A percentile compares a stretch with the other conserved stretches of the same genome.
phyloP scores from a whole-genome alignment of 1,139 yeast genomes.

The Geotrichum bryndzae region DNA sequence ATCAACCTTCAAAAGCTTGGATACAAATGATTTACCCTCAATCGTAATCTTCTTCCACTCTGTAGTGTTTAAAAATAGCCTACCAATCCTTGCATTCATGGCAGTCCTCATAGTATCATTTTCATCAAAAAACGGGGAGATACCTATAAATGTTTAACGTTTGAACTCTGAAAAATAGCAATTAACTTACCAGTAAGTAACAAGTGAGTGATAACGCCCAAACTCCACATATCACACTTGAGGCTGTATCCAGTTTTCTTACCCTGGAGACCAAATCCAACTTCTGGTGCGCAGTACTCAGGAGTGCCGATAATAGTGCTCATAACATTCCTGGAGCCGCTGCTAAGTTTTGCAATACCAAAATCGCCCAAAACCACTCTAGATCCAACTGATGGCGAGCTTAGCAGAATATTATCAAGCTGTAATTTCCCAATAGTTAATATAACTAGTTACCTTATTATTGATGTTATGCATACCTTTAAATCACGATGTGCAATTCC shows the following conservation, averaged over 20 bases:
- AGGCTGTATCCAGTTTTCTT: conserved; percentile 42
- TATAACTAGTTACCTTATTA: neutral
- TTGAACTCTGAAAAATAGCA: neutral
- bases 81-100: conserved; percentile 39
- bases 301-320: conserved; percentile 60
- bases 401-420: conserved; percentile 53
- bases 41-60: conserved; percentile 42
- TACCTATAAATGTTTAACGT: conserved; percentile 39
- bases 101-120: conserved; percentile 39
- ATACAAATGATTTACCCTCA: conserved; percentile 44
- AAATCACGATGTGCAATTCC: conserved; percentile 52
- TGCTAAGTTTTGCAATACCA: conserved; percentile 50
- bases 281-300: conserved; percentile 66
- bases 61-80: conserved; percentile 36
- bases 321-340: conserved; percentile 34
- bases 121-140: conserved; percentile 55
- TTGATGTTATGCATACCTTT: conserved; percentile 31
- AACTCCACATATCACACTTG: conserved; percentile 64
- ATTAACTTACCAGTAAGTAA: conserved; percentile 33
- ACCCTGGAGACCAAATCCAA: conserved; percentile 39
- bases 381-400: conserved; percentile 47
- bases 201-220: conserved; percentile 55
- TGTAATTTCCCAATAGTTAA: conserved; percentile 15
- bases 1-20: conserved; percentile 39
- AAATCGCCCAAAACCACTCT: conserved; percentile 57